Conservation (phyloP, 2,329 filamentous ascomycete species). For the Scolecobasidium constrictum region DNA sequence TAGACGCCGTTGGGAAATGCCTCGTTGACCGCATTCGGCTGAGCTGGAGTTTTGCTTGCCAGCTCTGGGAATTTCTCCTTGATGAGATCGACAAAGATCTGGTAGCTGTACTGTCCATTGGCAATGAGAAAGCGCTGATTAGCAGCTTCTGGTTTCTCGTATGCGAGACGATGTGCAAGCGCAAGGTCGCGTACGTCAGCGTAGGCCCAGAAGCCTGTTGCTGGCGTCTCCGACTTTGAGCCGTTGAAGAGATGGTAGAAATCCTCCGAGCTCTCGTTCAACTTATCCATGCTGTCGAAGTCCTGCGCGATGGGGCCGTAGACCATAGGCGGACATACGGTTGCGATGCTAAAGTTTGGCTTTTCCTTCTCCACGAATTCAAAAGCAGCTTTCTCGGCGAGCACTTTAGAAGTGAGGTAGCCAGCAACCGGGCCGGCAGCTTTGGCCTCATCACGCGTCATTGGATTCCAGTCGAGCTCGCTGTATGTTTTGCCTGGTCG, state of each 20-base stretch:
- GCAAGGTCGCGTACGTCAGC: constrained; percentile 39
- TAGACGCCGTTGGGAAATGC: constrained; percentile 1
- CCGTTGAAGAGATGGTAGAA: constrained; percentile 13
- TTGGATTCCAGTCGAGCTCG: constrained; percentile 19
- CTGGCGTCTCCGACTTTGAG: constrained; percentile 26
- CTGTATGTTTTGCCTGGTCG: constrained; percentile 12
- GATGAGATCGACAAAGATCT: constrained; percentile 36
- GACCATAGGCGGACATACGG: constrained; percentile 18
- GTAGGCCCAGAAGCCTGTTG: constrained; percentile 31
- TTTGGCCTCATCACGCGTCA: constrained; percentile 16
- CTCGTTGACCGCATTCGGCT: constrained; percentile 6
- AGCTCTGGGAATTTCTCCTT: constrained; percentile 26
- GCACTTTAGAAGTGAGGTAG: constrained; percentile 17
- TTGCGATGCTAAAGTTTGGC: constrained; percentile 16
- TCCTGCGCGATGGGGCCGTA: constrained; percentile 17
- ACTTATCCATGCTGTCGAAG: constrained; percentile 11
- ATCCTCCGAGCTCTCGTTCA: constrained; percentile 17
- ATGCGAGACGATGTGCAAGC: constrained; percentile 32
- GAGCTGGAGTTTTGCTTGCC: neutral
- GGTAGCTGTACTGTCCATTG: constrained; percentile 16
- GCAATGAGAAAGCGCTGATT: constrained; percentile 29
- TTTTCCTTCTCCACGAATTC: constrained; percentile 16
- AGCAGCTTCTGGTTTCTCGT: constrained; percentile 25
- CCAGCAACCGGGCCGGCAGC: constrained; percentile 13
- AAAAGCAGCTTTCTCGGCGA: constrained; percentile 18